phyloP scores from a whole-genome alignment of 1,284 basidiomycete genomes.

The Moesziomyces sp. region DNA sequence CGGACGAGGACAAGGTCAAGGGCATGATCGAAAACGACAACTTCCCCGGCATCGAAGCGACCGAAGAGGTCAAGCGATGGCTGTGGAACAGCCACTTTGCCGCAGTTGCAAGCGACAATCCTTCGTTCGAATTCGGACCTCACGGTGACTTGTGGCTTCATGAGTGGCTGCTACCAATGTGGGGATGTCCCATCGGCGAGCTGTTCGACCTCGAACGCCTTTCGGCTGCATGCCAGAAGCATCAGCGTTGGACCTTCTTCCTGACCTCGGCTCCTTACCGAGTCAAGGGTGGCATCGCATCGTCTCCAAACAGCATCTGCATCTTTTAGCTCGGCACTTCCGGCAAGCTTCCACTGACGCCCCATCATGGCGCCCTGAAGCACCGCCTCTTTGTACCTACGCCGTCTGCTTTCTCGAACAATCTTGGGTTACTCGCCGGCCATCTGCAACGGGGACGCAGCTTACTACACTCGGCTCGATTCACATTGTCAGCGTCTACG shows the following conservation, averaged over 20 bases:
- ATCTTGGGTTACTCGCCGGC: too few species aligned
- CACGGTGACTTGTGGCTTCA: slow-evolving; percentile 46
- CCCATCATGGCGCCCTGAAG: background rate
- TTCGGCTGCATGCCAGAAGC: slow-evolving; percentile 25
- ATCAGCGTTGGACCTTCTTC: slow-evolving; percentile 49
- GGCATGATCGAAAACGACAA: slow-evolving; percentile 44
- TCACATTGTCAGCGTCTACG: background rate
- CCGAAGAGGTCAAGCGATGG: slow-evolving; percentile 41
- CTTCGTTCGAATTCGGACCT: slow-evolving; percentile 42
- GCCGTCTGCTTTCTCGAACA: background rate
- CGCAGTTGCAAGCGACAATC: slow-evolving; percentile 40
- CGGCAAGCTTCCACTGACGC: background rate
- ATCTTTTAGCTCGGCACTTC: slow-evolving; percentile 20
- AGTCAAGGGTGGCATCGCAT: slow-evolving; percentile 48
- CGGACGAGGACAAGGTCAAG: slow-evolving; percentile 21
- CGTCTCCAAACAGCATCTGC: slow-evolving; percentile 42
- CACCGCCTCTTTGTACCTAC: background rate
- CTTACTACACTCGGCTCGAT: background rate
- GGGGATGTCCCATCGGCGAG: slow-evolving; percentile 46
- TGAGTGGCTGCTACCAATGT: slow-evolving; percentile 46
- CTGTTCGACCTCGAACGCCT: slow-evolving; percentile 44
- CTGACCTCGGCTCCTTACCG: slow-evolving; percentile 41
- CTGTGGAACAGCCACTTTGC: slow-evolving; percentile 45
- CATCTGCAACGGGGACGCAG: background rate
- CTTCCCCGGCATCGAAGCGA: slow-evolving; percentile 38